Conservation (phyloP, 345 rosid genomes). For the Eucalyptus regnans region DNA sequence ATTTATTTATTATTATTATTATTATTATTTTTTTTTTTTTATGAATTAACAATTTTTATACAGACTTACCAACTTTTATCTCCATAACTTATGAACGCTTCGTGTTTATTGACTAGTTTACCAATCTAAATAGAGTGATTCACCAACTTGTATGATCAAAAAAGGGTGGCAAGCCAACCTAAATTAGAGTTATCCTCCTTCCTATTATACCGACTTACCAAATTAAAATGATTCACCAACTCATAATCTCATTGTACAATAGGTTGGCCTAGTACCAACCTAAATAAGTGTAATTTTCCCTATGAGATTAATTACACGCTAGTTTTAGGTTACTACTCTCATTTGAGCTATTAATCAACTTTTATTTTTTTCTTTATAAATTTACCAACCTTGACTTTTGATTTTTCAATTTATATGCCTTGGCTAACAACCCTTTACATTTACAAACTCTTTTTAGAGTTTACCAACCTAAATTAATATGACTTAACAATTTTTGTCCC, state of each 20-base stretch:
- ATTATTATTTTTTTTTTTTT: too few relatives aligned
- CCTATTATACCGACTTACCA: not conserved
- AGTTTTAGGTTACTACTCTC: not conserved
- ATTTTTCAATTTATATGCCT: not conserved
- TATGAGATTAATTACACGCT: not conserved
- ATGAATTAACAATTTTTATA: not conserved
- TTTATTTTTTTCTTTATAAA: not conserved
- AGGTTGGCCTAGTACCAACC: not conserved
- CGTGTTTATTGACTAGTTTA: not conserved
- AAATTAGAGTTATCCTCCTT: not conserved
- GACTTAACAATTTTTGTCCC: not conserved
- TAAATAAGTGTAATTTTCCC: not conserved
- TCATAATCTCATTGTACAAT: not conserved
- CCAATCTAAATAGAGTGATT: not conserved
- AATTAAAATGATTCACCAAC: not conserved
- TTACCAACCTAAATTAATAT: not conserved
- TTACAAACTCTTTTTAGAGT: not conserved
- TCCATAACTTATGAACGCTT: not conserved
- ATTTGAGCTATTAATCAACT: not conserved
- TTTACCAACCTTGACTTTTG: not conserved
- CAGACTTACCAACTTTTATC: not conserved
- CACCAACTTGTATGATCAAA: not conserved
- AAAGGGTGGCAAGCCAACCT: not conserved
- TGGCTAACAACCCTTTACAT: not conserved
- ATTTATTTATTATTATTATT: too few relatives aligned